Conservation (phyloP, 345 rosid species). For the Nasturtium officinale region DNA sequence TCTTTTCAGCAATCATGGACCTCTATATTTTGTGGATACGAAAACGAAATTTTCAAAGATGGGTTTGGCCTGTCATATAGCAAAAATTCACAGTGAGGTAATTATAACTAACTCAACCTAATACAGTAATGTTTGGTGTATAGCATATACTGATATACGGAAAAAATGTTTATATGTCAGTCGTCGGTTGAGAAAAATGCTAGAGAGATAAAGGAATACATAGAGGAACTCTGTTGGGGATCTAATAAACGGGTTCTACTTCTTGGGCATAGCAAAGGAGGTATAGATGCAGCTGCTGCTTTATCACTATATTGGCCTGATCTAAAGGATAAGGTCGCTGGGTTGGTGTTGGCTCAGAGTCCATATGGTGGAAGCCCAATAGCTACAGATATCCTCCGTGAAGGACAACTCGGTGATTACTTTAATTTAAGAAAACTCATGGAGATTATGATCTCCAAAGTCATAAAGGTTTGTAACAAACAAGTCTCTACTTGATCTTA, state of each 20-base stretch:
- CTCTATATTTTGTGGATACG: conserved; percentile 85
- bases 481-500: not conserved
- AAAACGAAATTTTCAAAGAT: conserved; percentile 85
- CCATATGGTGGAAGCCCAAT: conserved; percentile 96
- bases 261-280: conserved; percentile 99
- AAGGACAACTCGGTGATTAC: conserved; percentile 96
- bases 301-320: conserved; percentile 91
- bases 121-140: not conserved
- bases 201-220: conserved; percentile 84
- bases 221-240: conserved; percentile 98
- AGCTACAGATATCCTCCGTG: conserved; percentile 91
- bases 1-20: conserved; percentile 98
- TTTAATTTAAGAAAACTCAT: conserved; percentile 74
- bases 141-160: conserved; percentile 20
- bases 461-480: conserved; percentile 67
- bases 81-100: conserved; percentile 99
- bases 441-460: conserved; percentile 91
- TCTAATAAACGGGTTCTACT: conserved; percentile 85
- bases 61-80: conserved; percentile 94
- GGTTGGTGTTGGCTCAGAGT: conserved; percentile 87
- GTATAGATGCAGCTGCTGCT: conserved; percentile 96
- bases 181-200: conserved; percentile 99
- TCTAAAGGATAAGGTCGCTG: conserved; percentile 94
- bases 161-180: conserved; percentile 48
- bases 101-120: conserved; percentile 4